phyloP scores from a whole-genome alignment of 805 yeast species.

The Priceomyces carsonii region DNA sequence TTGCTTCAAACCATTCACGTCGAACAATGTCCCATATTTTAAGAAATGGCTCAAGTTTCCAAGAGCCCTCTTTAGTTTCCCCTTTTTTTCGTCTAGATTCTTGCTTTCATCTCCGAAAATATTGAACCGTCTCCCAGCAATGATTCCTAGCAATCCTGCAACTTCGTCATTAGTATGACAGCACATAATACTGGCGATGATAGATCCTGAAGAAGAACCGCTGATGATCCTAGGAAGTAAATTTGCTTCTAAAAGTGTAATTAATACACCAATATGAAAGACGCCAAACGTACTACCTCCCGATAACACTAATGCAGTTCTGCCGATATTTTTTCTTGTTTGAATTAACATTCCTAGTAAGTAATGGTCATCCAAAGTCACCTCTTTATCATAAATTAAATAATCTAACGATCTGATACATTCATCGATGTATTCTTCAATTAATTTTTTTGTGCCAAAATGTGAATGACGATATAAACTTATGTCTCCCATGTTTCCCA shows the following conservation, averaged over 20 bases:
- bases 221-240: constrained; percentile 84
- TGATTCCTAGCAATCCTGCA: constrained; percentile 53
- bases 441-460: constrained; percentile 81
- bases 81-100: constrained; percentile 34
- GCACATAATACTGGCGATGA: constrained; percentile 86
- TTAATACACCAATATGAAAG: constrained; percentile 88
- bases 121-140: constrained; percentile 57
- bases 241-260: constrained; percentile 71
- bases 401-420: constrained; percentile 53
- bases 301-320: constrained; percentile 90
- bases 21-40: constrained; percentile 89
- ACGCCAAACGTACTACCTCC: constrained; percentile 97
- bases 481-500: constrained; percentile 85
- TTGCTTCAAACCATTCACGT: constrained; percentile 63
- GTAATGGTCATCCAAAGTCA: constrained; percentile 62
- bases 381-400: constrained; percentile 38
- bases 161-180: constrained; percentile 77
- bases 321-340: constrained; percentile 87
- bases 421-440: constrained; percentile 81
- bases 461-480: constrained; percentile 74
- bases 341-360: constrained; percentile 79
- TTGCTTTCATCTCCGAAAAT: constrained; percentile 55
- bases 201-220: constrained; percentile 96
- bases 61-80: constrained; percentile 50
- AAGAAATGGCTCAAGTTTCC: constrained; percentile 52